A percentile compares a stretch with the other conserved stretches of the same genome.
Conservation (phyloP, 2,329 filamentous ascomycete species). For the Aspergillus brunneoviolaceus region DNA sequence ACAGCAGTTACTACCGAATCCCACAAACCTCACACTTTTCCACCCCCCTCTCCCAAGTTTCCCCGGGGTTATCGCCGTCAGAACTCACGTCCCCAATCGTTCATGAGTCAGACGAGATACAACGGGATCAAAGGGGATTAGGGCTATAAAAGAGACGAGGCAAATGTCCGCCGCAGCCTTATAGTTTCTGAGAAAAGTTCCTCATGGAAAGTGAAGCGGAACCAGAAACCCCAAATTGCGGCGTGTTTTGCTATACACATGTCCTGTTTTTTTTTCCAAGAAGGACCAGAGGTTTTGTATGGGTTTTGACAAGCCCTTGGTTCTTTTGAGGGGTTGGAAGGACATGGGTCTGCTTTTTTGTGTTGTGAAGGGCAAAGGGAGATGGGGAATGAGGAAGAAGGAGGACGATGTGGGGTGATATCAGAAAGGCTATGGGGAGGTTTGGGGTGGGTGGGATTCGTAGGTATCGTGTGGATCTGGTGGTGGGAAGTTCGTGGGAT, state of each 20-base stretch:
- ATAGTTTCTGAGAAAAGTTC: constrained; percentile 39
- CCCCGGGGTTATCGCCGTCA: not conserved
- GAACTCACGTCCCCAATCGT: not conserved
- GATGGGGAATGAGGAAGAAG: not conserved
- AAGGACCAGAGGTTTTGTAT: constrained; percentile 19
- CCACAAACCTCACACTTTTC: not conserved
- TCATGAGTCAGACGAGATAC: not conserved
- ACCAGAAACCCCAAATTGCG: constrained; percentile 42
- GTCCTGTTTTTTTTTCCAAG: constrained; percentile 19
- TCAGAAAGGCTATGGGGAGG: not conserved
- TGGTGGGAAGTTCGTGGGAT: not conserved
- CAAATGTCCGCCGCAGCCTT: constrained; percentile 44
- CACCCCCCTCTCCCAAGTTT: not conserved
- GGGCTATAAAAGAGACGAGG: no score
- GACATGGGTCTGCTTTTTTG: constrained; percentile 25
- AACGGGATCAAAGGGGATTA: no score
- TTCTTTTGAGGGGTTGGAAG: constrained; percentile 19
- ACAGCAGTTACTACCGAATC: not conserved
- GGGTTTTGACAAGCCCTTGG: constrained; percentile 26
- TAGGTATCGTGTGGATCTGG: not conserved
- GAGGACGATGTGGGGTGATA: not conserved
- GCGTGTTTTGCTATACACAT: constrained; percentile 30
- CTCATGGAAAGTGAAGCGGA: constrained; percentile 42
- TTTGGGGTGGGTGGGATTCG: not conserved
- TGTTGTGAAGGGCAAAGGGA: not conserved